These are phyloP conservation scores for Fusarium newnesense DNA, from an alignment of 2,329 filamentous ascomycete species.

Conservation along the genomic window DNA sequence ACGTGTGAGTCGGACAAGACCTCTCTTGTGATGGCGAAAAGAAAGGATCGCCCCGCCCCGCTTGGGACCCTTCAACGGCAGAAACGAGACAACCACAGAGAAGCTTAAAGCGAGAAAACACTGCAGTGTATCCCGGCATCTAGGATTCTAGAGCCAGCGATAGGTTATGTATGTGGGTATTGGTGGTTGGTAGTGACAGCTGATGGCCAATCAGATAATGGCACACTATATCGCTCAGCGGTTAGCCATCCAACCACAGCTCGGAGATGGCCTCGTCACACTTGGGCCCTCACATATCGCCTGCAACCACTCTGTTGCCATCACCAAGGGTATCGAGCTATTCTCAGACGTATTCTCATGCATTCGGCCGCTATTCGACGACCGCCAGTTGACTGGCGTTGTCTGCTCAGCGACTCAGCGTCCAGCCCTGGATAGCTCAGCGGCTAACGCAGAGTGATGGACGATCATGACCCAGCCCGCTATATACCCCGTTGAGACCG, in stretches of 20 bases:
- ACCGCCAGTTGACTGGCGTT: conserved; percentile 28
- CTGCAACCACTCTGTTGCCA: conserved; percentile 46
- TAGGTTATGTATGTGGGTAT: conserved; percentile 27
- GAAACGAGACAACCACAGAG: conserved; percentile 16
- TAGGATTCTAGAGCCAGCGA: conserved; percentile 17
- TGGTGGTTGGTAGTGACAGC: conserved; percentile 31
- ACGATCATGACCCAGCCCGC: conserved; percentile 62
- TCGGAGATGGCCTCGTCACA: conserved; percentile 38
- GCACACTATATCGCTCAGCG: conserved; percentile 46
- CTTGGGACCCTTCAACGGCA: conserved; percentile 4
- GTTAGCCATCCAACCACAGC: conserved; percentile 58
- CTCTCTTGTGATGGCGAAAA: conserved; percentile 18
- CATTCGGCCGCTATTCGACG: conserved; percentile 49
- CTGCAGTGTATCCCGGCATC: conserved; percentile 22
- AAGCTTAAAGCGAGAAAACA: conserved; percentile 9
- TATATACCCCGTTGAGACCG: conserved; percentile 66
- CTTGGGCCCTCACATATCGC: conserved; percentile 35
- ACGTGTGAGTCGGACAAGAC: conserved; percentile 21
- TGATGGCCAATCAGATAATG: conserved; percentile 36
- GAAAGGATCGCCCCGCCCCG: conserved; percentile 34
- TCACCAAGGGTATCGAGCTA: conserved; percentile 49
- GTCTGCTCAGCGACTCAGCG: conserved; percentile 54
- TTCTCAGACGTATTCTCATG: conserved; percentile 50
- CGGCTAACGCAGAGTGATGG: conserved; percentile 56
- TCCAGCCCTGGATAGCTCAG: conserved; percentile 51